Percentiles rank a stretch among this genome's conserved stretches.
These are phyloP conservation scores for Boechera divaricarpa DNA, from an alignment of 345 rosid genomes.

Conservation along the genomic window DNA sequence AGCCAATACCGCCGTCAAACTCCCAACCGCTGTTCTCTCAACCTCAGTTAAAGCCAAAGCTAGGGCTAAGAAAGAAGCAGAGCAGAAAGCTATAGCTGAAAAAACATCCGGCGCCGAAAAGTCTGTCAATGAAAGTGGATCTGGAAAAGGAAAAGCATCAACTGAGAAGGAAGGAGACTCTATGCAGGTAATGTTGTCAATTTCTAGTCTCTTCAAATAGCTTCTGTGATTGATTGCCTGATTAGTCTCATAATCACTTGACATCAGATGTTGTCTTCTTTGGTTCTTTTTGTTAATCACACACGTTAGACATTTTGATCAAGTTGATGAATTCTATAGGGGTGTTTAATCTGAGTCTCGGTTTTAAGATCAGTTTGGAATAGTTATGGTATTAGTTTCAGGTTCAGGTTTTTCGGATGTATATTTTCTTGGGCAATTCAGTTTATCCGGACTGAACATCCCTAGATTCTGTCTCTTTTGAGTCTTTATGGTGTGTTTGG, in stretches of 20 bases:
- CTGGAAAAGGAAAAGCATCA: constrained; percentile 79
- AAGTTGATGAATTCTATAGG: not conserved
- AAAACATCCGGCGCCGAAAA: constrained; percentile 54
- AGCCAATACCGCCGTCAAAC: constrained; percentile 81
- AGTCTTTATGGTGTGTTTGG: constrained; percentile 16
- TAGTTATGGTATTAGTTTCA: not conserved
- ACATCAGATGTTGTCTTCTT: not conserved
- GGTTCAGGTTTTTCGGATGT: not conserved
- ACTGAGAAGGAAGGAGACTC: constrained; percentile 87
- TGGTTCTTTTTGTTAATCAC: not conserved
- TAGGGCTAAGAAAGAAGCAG: constrained; percentile 98
- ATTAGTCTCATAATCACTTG: constrained; percentile 7
- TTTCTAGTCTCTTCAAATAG: not conserved
- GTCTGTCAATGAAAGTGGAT: constrained; percentile 48
- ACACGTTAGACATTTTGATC: not conserved
- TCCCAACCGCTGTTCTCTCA: constrained; percentile 96
- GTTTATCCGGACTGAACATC: not conserved
- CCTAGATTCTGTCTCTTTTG: not conserved
- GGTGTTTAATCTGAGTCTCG: not conserved
- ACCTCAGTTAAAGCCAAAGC: constrained; percentile 98
- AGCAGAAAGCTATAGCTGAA: constrained; percentile 77
- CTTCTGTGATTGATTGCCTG: not conserved
- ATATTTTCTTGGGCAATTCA: not conserved
- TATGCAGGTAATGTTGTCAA: constrained; percentile 74
- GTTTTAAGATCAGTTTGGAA: not conserved